Percentiles rank a stretch among this genome's conserved stretches.
phyloP scores from a whole-genome alignment of 352 stramenopile genomes.

The Stramenopiles sp. region DNA sequence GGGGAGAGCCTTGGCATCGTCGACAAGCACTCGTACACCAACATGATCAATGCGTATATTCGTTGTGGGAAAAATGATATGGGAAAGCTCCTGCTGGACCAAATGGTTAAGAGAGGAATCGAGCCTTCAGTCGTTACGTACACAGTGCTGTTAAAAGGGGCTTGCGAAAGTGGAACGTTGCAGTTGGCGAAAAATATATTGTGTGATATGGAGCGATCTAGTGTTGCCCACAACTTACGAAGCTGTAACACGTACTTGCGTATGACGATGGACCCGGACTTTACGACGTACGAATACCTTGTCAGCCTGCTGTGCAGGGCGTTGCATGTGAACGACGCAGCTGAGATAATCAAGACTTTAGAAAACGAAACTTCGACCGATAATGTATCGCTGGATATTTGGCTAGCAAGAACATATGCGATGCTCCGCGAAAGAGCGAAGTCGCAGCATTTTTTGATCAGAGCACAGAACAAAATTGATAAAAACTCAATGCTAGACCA shows the following conservation, averaged over 20 bases:
- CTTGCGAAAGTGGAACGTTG: background rate
- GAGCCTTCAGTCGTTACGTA: background rate
- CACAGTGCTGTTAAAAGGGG: background rate
- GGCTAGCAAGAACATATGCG: conserved; percentile 10
- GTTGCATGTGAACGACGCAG: conserved; percentile 19
- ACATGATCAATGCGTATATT: conserved; percentile 2
- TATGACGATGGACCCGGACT: conserved; percentile 16
- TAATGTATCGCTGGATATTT: conserved; percentile 15
- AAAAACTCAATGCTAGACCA: background rate
- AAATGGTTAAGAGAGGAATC: background rate
- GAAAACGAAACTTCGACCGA: conserved; percentile 8
- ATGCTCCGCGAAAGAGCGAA: conserved; percentile 12
- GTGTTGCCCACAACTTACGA: conserved; percentile 17
- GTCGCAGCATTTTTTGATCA: conserved; percentile 17
- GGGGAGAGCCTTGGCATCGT: background rate
- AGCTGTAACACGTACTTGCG: conserved; percentile 22
- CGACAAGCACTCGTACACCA: background rate
- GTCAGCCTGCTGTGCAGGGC: conserved; percentile 16
- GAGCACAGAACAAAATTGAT: background rate
- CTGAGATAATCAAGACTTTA: background rate
- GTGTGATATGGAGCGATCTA: conserved; percentile 14
- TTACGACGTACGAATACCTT: conserved; percentile 20
- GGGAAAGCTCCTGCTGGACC: background rate
- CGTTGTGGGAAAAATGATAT: background rate
- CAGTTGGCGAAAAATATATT: background rate